Base-by-base conservation (phyloP, 352 stramenopile genomes). In the Pythium scleroteichum region DNA sequence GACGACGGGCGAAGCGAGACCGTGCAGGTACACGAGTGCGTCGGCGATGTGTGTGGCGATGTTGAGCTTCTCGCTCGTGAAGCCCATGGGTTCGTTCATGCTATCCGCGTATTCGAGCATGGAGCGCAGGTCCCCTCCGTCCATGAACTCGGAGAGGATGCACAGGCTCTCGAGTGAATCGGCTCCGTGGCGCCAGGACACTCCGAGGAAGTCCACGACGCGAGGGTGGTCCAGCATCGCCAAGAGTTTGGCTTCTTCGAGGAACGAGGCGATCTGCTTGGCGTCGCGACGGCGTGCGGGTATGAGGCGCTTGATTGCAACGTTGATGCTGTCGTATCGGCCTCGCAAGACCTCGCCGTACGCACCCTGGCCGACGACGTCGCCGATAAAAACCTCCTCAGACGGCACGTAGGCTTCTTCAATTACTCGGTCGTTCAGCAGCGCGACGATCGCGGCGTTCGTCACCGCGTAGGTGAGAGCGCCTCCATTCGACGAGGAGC, bases 201-300 rank as follows among this genome's bases (percentile, higher is more conserved):
- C 66, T 1, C 71, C 74, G 9, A 79, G 48, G 24, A 82, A 79
- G 16, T 54, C 46, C 2, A 78, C 68, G 20, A 82, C 72, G 13
- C 66, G 48, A 8, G 52, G 46, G 32, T 82, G 74, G 10, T 72
- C 64, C 3, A 82, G 51, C n/a, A 55, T 68, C 16, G 68, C 57
- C 27, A 72, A 62, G 39, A 74, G 53, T 17, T 70, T 70, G 14
- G 71, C 63, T 53, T 81, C 73, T 2, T 46, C 50, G 26, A 69
- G 29, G 46, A 76, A 76, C 0, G 17, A 48, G 26, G 51, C 44
- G 27, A 59, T 68, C 26, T 62, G 29, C 19, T 32, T 12, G 19
- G 53, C 40, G 27, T 59, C 40, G 23, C 20, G 63, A 17, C 58
- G 62, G 14, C 55, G 44, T 24, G 69, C 55, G 10, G 51, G 59